Base-by-base conservation (phyloP, 257 asterid genomes). In the Ilex aquifolium region DNA sequence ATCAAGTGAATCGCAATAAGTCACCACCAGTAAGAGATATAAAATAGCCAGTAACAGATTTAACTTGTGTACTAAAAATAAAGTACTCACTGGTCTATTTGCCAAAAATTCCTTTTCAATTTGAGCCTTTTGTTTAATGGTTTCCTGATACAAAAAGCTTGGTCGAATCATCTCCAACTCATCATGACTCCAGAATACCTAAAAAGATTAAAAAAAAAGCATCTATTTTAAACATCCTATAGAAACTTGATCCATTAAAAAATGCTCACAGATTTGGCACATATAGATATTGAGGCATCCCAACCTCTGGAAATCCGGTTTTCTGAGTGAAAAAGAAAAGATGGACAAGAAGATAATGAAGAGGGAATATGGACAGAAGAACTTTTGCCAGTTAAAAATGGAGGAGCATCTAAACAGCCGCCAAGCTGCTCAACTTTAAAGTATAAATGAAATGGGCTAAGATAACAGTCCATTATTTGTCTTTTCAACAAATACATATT, bases 161-260 rank as follows among this genome's bases (percentile, higher is more conserved):
- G 66, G 76, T 48, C 67, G 75, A 65, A 87, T 80, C 95, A 83
- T 85, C 82, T 74, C 77, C 68, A 92, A 62, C 73, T 92, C 93
- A 29, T 80, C 75, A 15, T 78, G 80, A 58, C 83, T 74, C 98
- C 97, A 87, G 73, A 92, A 82, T 52, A 83, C 60, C 88, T 82
- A 64, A 53, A 76, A 32, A n/a, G 62, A 31, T 64, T 65, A 42
- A 30, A 70, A 71, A 58, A 49, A 59, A 36, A 60, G 17, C 21
- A 3, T 46, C 52, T 12, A 46, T 46, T 3, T 42, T 46, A 10
- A 10, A 46, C 52, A 46, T 46, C n/a, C 3, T 46, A 46, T 4
- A 46, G 10, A 11, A 46, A 46, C 15, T 5, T 46, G 52, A 10
- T 46, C n/a, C n/a, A 7, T 3, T 11, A 11, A 10, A 12, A 14